These are phyloP conservation scores for Keithomyces neogunnii DNA, from an alignment of 2,329 filamentous ascomycete species.

Conservation along the genomic window DNA sequence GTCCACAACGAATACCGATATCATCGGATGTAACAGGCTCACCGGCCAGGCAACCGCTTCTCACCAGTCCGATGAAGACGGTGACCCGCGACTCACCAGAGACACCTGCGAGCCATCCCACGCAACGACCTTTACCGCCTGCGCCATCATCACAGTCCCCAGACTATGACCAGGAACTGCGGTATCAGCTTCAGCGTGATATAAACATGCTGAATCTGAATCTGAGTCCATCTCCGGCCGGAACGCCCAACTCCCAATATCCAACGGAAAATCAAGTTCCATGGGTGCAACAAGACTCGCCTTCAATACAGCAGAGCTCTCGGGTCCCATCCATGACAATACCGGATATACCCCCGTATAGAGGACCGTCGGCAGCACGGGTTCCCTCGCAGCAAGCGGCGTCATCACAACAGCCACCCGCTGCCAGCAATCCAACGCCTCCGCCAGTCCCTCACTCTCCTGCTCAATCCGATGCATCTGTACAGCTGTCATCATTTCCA, in stretches of 20 bases:
- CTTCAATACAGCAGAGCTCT: conserved; percentile 16
- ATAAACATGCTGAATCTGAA: conserved; percentile 48
- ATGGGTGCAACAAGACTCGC: conserved; percentile 8
- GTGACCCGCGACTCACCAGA: conserved; percentile 26
- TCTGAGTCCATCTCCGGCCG: conserved; percentile 4
- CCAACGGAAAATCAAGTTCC: conserved; percentile 12
- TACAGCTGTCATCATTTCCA: conserved; percentile 43
- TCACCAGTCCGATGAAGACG: conserved; percentile 30
- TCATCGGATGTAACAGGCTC: conserved; percentile 31
- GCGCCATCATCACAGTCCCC: conserved; percentile 40
- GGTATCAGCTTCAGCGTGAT: conserved; percentile 56
- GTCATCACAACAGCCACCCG: conserved; percentile 13
- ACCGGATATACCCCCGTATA: conserved; percentile 48
- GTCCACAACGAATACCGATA: conserved; percentile 51
- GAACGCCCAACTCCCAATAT: not conserved
- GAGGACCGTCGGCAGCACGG: conserved; percentile 27
- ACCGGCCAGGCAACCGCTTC: conserved; percentile 52
- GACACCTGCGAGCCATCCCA: conserved; percentile 30
- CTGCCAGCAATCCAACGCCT: conserved; percentile 4
- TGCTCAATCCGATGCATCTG: conserved; percentile 20
- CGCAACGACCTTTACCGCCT: conserved; percentile 38
- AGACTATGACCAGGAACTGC: conserved; percentile 52
- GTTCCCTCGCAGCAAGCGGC: conserved; percentile 19
- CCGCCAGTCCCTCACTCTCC: conserved; percentile 24
- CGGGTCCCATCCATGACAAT: conserved; percentile 34